Conservation (phyloP, 1,139 yeast species). For the Magnusiomyces magnusii region DNA sequence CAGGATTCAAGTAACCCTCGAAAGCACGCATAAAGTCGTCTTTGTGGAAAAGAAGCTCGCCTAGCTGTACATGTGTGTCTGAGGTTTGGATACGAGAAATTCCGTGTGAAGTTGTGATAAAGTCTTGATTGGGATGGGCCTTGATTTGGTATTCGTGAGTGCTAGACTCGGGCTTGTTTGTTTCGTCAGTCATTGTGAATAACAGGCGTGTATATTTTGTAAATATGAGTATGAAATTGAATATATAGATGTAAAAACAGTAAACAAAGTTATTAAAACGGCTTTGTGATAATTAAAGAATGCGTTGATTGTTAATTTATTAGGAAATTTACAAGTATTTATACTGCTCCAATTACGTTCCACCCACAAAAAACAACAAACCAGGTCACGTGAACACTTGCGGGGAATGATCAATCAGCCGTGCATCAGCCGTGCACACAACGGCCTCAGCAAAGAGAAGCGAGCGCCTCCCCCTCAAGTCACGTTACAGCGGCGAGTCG, state of each 20-base stretch:
- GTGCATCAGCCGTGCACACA: no score
- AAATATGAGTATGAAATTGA: not conserved
- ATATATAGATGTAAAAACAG: not conserved
- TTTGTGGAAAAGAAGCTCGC: constrained; percentile 59
- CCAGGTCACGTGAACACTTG: no score
- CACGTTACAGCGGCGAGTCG: no score
- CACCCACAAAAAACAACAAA: no score
- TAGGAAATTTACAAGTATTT: no score
- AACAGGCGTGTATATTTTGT: not conserved
- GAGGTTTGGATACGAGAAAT: constrained; percentile 31
- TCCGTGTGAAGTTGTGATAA: not conserved
- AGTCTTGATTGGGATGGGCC: constrained; percentile 6
- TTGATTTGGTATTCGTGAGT: not conserved
- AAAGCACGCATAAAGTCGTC: constrained; percentile 57
- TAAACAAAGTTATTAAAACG: not conserved
- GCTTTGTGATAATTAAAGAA: no score
- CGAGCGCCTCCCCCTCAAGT: no score
- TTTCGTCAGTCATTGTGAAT: not conserved
- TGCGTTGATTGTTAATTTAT: no score
- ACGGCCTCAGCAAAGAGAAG: no score
- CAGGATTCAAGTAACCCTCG: constrained; percentile 66
- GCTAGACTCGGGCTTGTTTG: not conserved
- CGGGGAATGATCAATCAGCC: no score
- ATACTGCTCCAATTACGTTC: no score
- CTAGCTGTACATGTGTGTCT: constrained; percentile 49